Conservation (phyloP, 257 asterid species). For the Lantana camara region DNA sequence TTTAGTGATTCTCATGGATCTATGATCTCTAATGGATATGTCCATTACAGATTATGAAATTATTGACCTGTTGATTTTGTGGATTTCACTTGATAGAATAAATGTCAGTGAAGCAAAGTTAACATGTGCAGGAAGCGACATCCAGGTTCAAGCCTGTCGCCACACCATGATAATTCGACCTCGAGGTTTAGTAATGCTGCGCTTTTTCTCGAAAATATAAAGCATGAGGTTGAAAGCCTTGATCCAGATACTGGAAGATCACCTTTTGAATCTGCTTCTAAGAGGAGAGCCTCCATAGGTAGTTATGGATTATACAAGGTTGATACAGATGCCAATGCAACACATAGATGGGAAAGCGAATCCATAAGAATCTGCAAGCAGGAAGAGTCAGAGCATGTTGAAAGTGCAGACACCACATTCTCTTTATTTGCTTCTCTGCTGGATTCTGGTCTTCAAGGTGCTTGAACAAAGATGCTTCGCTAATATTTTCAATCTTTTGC, state of each 20-base stretch:
- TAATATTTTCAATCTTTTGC: constrained; percentile 11
- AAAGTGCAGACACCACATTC: constrained; percentile 66
- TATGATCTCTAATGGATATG: not conserved
- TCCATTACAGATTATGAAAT: not conserved
- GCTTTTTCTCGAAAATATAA: constrained; percentile 81
- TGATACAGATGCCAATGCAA: constrained; percentile 41
- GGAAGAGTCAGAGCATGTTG: constrained; percentile 66
- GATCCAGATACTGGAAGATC: constrained; percentile 50
- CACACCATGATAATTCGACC: constrained; percentile 63
- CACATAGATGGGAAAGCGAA: constrained; percentile 56
- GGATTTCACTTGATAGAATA: constrained; percentile 7
- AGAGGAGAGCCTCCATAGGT: constrained; percentile 56
- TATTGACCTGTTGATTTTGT: not conserved
- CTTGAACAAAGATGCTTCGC: constrained; percentile 21
- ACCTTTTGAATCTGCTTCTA: constrained; percentile 48
- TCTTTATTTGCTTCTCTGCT: constrained; percentile 84
- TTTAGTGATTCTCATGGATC: not conserved
- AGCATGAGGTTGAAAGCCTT: constrained; percentile 72
- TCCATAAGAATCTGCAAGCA: constrained; percentile 72
- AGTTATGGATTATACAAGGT: constrained; percentile 39
- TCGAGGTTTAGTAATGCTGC: constrained; percentile 80
- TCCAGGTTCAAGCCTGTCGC: constrained; percentile 64
- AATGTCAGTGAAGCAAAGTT: constrained; percentile 18
- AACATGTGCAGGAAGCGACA: constrained; percentile 66
- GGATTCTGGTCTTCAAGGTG: constrained; percentile 94